These are phyloP conservation scores for Sextonia rubra DNA, from an alignment of 164 flowering plant genomes.

Conservation along the genomic window DNA sequence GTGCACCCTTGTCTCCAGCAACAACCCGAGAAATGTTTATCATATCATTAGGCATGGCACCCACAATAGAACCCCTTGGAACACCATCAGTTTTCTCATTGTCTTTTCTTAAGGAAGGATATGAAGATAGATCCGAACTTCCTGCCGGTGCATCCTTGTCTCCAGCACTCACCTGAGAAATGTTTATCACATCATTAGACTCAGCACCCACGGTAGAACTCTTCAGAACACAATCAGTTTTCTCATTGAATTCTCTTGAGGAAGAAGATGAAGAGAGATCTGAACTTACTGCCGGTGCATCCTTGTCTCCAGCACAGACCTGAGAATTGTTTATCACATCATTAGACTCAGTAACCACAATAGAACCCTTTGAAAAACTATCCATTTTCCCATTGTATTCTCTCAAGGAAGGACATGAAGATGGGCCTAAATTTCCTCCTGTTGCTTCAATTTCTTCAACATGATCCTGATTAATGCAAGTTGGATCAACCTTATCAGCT, in stretches of 20 bases:
- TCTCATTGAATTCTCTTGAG: neutral
- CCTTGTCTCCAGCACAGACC: neutral
- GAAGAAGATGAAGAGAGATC: neutral
- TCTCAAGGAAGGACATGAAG: slow-evolving; percentile 1
- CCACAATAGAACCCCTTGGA: neutral
- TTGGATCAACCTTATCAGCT: neutral
- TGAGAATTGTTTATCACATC: neutral
- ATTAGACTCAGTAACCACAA: neutral
- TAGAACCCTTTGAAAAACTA: neutral
- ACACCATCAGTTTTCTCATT: neutral
- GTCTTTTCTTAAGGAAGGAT: neutral
- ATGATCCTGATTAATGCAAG: neutral
- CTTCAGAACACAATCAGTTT: neutral
- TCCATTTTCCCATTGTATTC: neutral
- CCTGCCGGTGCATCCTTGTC: neutral
- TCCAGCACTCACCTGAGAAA: neutral
- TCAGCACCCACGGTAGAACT: neutral
- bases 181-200: neutral
- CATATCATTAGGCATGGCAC: neutral
- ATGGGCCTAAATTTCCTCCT: neutral
- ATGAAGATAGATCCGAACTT: neutral
- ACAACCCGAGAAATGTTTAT: neutral
- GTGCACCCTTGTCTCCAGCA: neutral
- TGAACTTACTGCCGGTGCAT: neutral
- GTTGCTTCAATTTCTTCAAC: neutral